A percentile compares a stretch with the other conserved stretches of the same genome.
These are phyloP conservation scores for Pistacia vera DNA, from an alignment of 345 rosid species.

Conservation along the genomic window DNA sequence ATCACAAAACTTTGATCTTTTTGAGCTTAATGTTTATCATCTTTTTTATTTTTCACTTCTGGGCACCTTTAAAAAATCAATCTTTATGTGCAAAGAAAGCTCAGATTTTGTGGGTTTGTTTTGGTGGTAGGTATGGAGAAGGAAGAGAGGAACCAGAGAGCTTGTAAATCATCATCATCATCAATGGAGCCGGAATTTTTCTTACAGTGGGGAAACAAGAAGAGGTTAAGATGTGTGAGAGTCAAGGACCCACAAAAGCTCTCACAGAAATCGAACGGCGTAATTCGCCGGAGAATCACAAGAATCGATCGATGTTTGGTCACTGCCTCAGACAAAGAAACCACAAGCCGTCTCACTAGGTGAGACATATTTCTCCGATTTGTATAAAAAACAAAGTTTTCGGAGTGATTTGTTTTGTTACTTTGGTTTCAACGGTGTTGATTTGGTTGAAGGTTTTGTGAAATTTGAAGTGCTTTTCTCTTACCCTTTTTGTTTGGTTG, in stretches of 20 bases:
- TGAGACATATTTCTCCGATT: constrained; percentile 11
- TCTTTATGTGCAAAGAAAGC: not conserved
- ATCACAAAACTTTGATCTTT: not conserved
- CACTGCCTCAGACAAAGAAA: constrained; percentile 38
- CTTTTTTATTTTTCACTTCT: not conserved
- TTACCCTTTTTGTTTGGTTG: constrained; percentile 28
- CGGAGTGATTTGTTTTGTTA: not conserved
- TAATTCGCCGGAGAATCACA: constrained; percentile 46
- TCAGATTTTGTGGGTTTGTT: not conserved
- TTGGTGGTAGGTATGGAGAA: constrained; percentile 41
- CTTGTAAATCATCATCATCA: constrained; percentile 33
- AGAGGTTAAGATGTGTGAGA: constrained; percentile 78
- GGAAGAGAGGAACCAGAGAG: constrained; percentile 48
- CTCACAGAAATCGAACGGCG: constrained; percentile 48
- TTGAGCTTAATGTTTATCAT: not conserved
- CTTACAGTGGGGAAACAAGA: constrained; percentile 75
- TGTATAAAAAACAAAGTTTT: not conserved
- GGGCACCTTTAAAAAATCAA: not conserved
- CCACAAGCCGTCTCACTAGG: constrained; percentile 55
- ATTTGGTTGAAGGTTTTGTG: too few species aligned
- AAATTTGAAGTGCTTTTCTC: not conserved
- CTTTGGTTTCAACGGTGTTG: not conserved
- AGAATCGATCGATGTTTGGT: constrained; percentile 41
- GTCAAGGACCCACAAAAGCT: constrained; percentile 56
- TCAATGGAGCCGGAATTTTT: constrained; percentile 51